Percentiles rank a stretch among this genome's conserved stretches.
phyloP scores from a whole-genome alignment of 1,139 yeast species.

The Taiozyma sp. region DNA sequence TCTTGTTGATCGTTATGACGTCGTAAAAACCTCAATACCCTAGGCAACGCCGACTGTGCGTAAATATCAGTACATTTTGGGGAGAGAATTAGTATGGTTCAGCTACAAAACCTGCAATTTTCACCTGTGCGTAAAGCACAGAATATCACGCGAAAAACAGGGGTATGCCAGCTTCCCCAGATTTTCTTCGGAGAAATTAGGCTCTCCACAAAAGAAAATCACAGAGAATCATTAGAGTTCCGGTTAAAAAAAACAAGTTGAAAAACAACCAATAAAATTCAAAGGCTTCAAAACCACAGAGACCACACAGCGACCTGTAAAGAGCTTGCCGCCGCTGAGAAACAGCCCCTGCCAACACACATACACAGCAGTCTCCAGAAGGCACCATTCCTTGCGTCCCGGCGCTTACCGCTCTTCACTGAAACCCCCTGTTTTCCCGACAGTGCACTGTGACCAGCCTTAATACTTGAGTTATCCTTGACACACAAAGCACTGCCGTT shows the following conservation, averaged over 20 bases:
- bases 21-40: background rate
- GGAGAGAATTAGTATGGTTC: background rate
- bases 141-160: background rate
- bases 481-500: background rate
- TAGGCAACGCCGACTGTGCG: background rate
- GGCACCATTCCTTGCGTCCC: background rate
- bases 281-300: background rate
- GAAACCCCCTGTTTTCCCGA: background rate
- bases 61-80: background rate
- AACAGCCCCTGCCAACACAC: background rate
- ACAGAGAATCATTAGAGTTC: background rate
- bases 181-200: background rate
- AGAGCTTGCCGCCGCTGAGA: background rate
- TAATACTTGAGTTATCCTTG: background rate
- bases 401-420: background rate
- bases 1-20: background rate
- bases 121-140: background rate
- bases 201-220: background rate
- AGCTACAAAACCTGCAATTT: background rate
- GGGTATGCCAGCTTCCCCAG: conserved; percentile 1
- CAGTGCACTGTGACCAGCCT: background rate
- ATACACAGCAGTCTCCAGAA: background rate
- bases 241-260: background rate
- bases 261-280: background rate
- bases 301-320: background rate